A percentile compares a stretch with the other conserved stretches of the same genome.
Conservation (phyloP, 2,329 filamentous ascomycete genomes). For the Thermoascus crustaceus region DNA sequence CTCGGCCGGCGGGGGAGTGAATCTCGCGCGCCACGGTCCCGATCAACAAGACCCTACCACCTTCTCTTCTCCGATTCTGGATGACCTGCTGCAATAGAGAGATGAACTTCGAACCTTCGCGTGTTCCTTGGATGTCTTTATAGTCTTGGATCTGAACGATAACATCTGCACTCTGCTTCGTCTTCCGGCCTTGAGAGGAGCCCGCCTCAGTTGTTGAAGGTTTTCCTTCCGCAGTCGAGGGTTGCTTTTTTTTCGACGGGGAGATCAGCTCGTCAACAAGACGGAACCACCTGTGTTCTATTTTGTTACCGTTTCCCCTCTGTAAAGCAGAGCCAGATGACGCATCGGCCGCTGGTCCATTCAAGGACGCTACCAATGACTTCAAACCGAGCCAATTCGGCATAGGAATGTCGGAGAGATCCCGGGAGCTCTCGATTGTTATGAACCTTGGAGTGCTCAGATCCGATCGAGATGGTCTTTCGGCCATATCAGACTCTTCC, state of each 20-base stretch:
- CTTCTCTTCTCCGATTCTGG: constrained; percentile 61
- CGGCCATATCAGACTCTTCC: constrained; percentile 22
- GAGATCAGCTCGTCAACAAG: constrained; percentile 29
- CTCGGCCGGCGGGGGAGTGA: constrained; percentile 33
- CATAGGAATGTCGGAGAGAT: constrained; percentile 24
- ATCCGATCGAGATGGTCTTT: constrained; percentile 12
- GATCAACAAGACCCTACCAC: constrained; percentile 65
- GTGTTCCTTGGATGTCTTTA: constrained; percentile 63
- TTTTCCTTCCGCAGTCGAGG: constrained; percentile 6
- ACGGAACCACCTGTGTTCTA: constrained; percentile 25
- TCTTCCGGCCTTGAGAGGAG: constrained; percentile 9
- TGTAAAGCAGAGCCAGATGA: constrained; percentile 12
- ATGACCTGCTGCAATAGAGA: constrained; percentile 62
- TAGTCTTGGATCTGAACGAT: constrained; percentile 77
- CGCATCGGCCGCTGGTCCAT: constrained; percentile 16
- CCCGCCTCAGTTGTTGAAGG: constrained; percentile 8
- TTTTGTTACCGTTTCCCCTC: constrained; percentile 10
- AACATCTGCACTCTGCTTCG: constrained; percentile 35
- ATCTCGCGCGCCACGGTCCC: constrained; percentile 60
- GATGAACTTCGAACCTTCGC: constrained; percentile 62
- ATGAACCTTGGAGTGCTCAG: constrained; percentile 22
- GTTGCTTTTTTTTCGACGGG: constrained; percentile 11
- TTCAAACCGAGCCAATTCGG: constrained; percentile 25
- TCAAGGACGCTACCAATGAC: constrained; percentile 25
- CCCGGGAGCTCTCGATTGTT: constrained; percentile 25